Percentiles rank a stretch among this genome's conserved stretches.
Evolutionary conservation across 805 yeast genomes (phyloP).

Genomic region (Pichia deserticola): DNA sequence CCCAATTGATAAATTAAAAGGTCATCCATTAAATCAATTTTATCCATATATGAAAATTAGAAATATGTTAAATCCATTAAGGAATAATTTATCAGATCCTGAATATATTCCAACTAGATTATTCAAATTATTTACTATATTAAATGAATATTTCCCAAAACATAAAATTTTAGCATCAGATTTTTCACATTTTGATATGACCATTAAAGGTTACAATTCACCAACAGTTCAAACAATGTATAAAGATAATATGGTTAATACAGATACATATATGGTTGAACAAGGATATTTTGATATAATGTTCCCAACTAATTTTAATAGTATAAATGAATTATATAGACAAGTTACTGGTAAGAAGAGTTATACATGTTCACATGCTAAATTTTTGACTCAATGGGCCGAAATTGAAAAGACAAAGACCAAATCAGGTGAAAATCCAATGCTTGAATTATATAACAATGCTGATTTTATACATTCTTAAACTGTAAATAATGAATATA

Average conservation of each 20-base stretch:
- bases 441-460: constrained; percentile 69
- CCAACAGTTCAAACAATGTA: constrained; percentile 80
- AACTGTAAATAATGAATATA: neutral
- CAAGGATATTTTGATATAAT: constrained; percentile 84
- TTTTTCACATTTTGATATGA: constrained; percentile 45
- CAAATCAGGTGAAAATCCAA: constrained; percentile 74
- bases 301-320: constrained; percentile 74
- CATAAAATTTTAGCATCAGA: constrained; percentile 73
- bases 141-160: constrained; percentile 61
- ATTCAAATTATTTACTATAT: constrained; percentile 53
- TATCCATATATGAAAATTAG: constrained; percentile 33
- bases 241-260: constrained; percentile 58
- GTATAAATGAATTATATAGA: constrained; percentile 54
- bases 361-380: constrained; percentile 49
- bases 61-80: constrained; percentile 53
- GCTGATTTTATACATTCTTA: constrained; percentile 57
- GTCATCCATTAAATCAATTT: constrained; percentile 58
- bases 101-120: constrained; percentile 80
- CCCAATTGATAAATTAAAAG: constrained; percentile 25
- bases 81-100: constrained; percentile 59
- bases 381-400: constrained; percentile 65
- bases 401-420: constrained; percentile 61
- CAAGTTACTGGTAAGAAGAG: constrained; percentile 56
- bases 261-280: constrained; percentile 69
- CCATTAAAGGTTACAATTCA: constrained; percentile 51